Evolutionary conservation across 2,329 filamentous ascomycete genomes (phyloP).

Genomic region (Arthrobotrys iridis): DNA sequence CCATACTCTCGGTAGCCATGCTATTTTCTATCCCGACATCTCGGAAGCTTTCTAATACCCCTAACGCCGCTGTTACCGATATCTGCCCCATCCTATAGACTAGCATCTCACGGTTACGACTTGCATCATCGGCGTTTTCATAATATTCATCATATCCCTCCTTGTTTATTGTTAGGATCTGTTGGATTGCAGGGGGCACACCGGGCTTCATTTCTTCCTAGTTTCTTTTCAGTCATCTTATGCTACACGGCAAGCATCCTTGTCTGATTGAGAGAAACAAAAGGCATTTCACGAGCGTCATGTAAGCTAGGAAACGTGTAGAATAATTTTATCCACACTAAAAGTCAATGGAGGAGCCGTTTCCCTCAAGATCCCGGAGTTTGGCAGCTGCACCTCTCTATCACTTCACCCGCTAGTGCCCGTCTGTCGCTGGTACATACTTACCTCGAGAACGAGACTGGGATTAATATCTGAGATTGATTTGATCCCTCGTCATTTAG

Average conservation of each 20-base stretch:
- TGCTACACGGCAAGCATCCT: constrained; percentile 2
- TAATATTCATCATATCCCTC: constrained; percentile 19
- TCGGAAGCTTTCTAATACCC: constrained; percentile 6
- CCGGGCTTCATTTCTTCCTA: constrained; percentile 4
- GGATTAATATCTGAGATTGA: no score
- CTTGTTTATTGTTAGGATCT: constrained; percentile 10
- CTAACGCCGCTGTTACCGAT: neutral
- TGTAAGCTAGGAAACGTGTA: constrained; percentile 13
- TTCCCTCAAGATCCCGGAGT: neutral
- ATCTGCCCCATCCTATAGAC: constrained; percentile 19
- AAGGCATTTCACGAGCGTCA: constrained; percentile 9
- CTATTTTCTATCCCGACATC: neutral
- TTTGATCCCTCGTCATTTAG: no score
- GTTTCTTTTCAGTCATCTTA: constrained; percentile 9
- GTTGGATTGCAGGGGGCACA: constrained; percentile 3
- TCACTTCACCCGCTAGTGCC: no score
- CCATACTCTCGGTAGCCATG: constrained; percentile 29
- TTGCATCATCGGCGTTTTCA: constrained; percentile 46
- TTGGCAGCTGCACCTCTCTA: no score
- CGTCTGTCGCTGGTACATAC: no score
- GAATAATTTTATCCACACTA: neutral
- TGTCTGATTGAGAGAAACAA: constrained; percentile 3
- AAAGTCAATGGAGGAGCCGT: neutral
- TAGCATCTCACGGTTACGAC: constrained; percentile 33
- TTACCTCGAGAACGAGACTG: no score